Evolutionary conservation across 345 rosid species (phyloP), one percentile per base, ranked within the genome.

Genomic region (Excoecaria agallocha): DNA sequence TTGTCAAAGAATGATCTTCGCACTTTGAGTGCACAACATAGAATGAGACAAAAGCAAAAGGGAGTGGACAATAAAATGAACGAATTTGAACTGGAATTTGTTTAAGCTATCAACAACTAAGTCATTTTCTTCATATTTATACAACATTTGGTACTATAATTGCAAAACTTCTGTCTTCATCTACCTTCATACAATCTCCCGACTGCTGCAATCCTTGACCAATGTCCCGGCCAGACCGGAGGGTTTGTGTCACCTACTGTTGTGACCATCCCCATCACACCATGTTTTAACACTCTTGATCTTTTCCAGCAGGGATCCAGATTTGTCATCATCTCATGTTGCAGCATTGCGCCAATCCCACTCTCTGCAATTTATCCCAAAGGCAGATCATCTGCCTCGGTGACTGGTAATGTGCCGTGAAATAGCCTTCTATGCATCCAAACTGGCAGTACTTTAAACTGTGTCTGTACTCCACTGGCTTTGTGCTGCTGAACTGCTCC

Each of bases 371-470:
- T 72, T 89, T 94, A 62, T 89, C 87, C 98, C 98, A 94, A 80
- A 94, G 64, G 85, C 98, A 94, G 25, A 85, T 84, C 97, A 94
- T 94, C 85, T 94, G 98, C 83, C 92, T 83, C 0, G 98, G 98
- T 3, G 98, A 91, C 82, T 94, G 98, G 76, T 94, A 94, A 82
- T 94, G 98, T 37, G 98, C 97, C 9, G 97, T 93, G 72, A 83
- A 87, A 82, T 95, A 95, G 51, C 82, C 92, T 73, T 87, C 93
- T 19, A 95, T 76, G 88, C 99, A 95, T 60, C 99, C 98, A 15
- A 87, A 91, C 82, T 95, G 98, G 70, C 98, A 93, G 84, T 87
- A 95, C 77, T 82, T 93, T 69, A 91, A 80, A 78, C 97, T 93
- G 85, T 95, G 99, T 4, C 82, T 70, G 66, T 89, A 93, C 69